Evolutionary conservation across 305 asterid species (phyloP), one percentile per base, ranked within the genome.

Genomic region (Fraxinus albicans): DNA sequence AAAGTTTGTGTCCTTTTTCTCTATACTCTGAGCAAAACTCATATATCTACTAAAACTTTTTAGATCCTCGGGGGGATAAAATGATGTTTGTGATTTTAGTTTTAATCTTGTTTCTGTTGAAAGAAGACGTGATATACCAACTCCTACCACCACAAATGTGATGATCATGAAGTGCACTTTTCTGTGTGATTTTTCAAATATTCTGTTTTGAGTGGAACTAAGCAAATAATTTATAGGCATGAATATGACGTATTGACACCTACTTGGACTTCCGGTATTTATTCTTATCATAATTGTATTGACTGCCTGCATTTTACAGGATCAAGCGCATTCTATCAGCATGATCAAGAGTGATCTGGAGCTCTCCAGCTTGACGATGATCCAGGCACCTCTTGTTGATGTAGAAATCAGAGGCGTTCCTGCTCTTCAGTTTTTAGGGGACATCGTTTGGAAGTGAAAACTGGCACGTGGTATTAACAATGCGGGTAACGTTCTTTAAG

Each of bases 401-500:
- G 92, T 93, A 23, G 98, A 96, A 86, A 92, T 96, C 89, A 89
- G 97, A 86, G 98, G 98, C 7, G 92, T 93, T 17, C 95, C 98
- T 9, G 99, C 98, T 29, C 98, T 96, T 85, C 95, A 92, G 87
- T 96, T 94, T 87, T 83, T 93, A 83, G 98, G 98, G 33, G 95
- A 94, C 86, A 76, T 83, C 42, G 88, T 96, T 80, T 94, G 98
- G 99, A 89, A 90, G 84, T 96, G 87, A 90, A 82, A 73, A 72
- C 60, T 79, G 10, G 77, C 65, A 50, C 31, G 10, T 25, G 9
- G 8, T 74, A 33, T 9, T 70, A 44, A 50, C 19, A 25, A 34
- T 1, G 5, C 38, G 15, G 81, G 85, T 79, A 85, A 44, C 23
- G 3, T 78, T 77, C 75, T 19, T 78, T 58, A 50, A 73, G 25